Evolutionary conservation across 2,329 filamentous ascomycete species (phyloP), one percentile per base, ranked within the genome.

Genomic region (Sporothrix variecibatus): DNA sequence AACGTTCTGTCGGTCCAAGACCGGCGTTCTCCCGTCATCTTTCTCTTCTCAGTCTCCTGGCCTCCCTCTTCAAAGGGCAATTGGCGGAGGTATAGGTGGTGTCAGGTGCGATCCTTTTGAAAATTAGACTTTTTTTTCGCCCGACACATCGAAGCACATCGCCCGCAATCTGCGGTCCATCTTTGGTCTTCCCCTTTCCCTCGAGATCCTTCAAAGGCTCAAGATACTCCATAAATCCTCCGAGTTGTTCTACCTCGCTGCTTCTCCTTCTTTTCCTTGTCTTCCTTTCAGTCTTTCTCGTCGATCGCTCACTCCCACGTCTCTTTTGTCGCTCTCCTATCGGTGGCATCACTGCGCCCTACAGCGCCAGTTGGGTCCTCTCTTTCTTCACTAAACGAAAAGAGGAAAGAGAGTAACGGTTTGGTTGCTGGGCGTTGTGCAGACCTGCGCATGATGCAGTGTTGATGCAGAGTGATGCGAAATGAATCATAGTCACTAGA

Each of bases 401-500:
- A 26, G 7, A 23, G 51, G 51, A 56, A 56, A 56, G n/a, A 56
- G 51, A 56, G 51, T 8, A 26, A 15, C 51, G 8, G 9, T 56
- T 28, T 56, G 17, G 15, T 56, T 56, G 23, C 51, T 56, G 51
- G 51, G 23, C 51, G 23, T n/a, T 28, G 11, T 8, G 34, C 60
- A 9, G 4, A 28, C 17, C 17, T 38, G 38, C 11, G 12, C 11
- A 40, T 71, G 65, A 58, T 71, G 67, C 20, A 34, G 11, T 17
- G 26, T 23, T 75, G 75, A 73, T 73, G 67, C 73, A 74, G 23
- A 73, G n/a, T 77, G 76, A 77, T 51, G 64, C 75, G 60, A 73
- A 75, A 77, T 77, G 76, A 77, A 71, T 77, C 76, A 77, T 77
- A 53, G 1, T 64, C n/a, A 8, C 60, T 77, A 77, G 28, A 28